phyloP scores from a whole-genome alignment of 2,329 filamentous ascomycete species.

The Talaromyces verruculosus region DNA sequence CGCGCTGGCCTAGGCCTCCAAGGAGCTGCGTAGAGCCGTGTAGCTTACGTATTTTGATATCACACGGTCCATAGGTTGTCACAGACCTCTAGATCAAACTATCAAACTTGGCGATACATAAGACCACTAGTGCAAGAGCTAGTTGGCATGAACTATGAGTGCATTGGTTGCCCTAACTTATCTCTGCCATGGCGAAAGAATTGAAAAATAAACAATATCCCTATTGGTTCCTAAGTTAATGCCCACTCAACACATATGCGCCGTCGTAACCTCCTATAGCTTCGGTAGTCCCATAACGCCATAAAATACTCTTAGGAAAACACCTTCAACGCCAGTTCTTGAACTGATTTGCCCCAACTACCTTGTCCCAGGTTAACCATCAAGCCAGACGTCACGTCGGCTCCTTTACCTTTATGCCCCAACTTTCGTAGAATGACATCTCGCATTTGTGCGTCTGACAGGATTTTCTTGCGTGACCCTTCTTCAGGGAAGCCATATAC shows the following conservation, averaged over 20 bases:
- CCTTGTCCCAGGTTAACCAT: slow-evolving; percentile 36
- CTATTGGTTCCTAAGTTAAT: not conserved
- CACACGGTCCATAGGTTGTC: too few species aligned
- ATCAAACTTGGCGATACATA: not conserved
- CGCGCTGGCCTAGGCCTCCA: not conserved
- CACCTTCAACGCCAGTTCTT: slow-evolving; percentile 17
- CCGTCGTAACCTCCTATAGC: not conserved
- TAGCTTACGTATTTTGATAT: not conserved
- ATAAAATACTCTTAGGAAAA: slow-evolving; percentile 5
- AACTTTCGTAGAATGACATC: slow-evolving; percentile 31
- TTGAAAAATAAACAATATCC: not conserved
- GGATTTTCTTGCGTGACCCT: slow-evolving; percentile 27
- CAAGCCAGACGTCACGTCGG: slow-evolving; percentile 25
- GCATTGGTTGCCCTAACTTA: not conserved
- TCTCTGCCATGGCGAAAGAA: not conserved
- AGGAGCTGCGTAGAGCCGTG: not conserved
- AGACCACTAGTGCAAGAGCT: not conserved
- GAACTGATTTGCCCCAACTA: slow-evolving; percentile 39
- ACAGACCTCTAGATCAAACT: too few species aligned
- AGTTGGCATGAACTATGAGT: not conserved
- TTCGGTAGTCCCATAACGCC: too few species aligned
- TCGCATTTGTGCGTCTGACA: slow-evolving; percentile 39
- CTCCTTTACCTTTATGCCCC: slow-evolving; percentile 6
- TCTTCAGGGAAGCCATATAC: slow-evolving; percentile 41
- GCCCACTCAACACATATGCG: not conserved